Percentiles rank a stretch among this genome's conserved stretches.
These are phyloP conservation scores for Psidium friedrichsthalianum DNA, from an alignment of 345 rosid genomes.

Conservation along the genomic window DNA sequence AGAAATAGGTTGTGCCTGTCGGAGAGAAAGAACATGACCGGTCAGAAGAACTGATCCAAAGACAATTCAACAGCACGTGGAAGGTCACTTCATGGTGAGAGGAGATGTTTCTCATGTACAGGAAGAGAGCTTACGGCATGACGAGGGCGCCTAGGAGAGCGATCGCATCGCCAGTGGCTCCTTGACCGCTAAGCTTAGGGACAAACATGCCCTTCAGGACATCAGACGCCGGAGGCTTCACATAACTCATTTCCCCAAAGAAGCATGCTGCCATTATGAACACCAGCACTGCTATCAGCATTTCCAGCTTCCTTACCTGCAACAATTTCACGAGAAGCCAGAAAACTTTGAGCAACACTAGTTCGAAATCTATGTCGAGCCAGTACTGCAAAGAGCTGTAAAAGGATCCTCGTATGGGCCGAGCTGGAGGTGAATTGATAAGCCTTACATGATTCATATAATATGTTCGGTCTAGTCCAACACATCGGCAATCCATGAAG, in stretches of 20 bases:
- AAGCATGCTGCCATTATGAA: constrained; percentile 36
- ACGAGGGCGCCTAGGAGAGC: constrained; percentile 42
- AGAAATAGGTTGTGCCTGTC: constrained; percentile 42
- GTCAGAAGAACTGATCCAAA: not conserved
- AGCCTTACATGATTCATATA: not conserved
- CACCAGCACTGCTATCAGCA: constrained; percentile 25
- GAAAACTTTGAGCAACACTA: not conserved
- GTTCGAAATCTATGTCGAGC: not conserved
- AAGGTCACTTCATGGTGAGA: not conserved
- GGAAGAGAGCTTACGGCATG: constrained; percentile 29
- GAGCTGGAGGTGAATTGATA: not conserved
- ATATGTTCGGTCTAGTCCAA: not conserved
- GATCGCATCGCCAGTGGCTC: constrained; percentile 30
- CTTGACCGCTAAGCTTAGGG: constrained; percentile 26
- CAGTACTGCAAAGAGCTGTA: not conserved
- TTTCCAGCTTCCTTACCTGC: constrained; percentile 41
- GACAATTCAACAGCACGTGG: not conserved
- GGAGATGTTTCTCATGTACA: not conserved
- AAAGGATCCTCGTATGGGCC: not conserved
- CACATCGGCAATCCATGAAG: too few relatives aligned
- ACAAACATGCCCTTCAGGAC: constrained; percentile 38
- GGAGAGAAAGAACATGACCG: not conserved
- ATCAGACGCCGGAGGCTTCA: constrained; percentile 32
- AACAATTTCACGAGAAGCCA: not conserved
- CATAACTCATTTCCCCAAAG: constrained; percentile 25